phyloP scores from a whole-genome alignment of 208 protist species.

The Leishmania lainsoni region DNA sequence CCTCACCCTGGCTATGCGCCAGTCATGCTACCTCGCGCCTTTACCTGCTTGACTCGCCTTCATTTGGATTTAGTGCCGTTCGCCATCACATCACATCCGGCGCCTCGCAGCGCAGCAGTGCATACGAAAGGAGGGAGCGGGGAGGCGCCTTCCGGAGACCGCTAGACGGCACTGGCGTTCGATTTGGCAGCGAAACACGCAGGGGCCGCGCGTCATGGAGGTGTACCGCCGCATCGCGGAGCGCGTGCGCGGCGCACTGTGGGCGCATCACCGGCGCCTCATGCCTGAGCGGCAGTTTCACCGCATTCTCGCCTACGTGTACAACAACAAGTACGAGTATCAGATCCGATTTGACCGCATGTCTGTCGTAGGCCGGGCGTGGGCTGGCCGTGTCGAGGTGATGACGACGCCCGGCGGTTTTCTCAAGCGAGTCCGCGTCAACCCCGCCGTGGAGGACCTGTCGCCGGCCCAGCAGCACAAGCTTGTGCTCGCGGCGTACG shows the following conservation, averaged over 20 bases:
- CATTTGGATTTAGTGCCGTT: no score
- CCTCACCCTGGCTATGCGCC: neutral
- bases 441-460: slow-evolving; percentile 81
- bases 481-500: slow-evolving; percentile 86
- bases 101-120: neutral
- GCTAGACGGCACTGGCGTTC: slow-evolving; percentile 1
- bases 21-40: neutral
- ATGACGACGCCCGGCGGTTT: slow-evolving; percentile 84
- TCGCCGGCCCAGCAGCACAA: slow-evolving; percentile 56
- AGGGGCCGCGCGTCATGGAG: slow-evolving; percentile 56
- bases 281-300: slow-evolving; percentile 92
- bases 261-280: slow-evolving; percentile 91
- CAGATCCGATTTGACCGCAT: slow-evolving; percentile 92
- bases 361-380: slow-evolving; percentile 82
- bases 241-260: slow-evolving; percentile 87
- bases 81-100: neutral
- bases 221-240: slow-evolving; percentile 90
- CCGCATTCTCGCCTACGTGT: slow-evolving; percentile 92
- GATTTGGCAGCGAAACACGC: neutral
- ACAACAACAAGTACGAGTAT: slow-evolving; percentile 95
- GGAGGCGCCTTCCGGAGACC: neutral
- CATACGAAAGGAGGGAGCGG: neutral
- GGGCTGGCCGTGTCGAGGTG: slow-evolving; percentile 86
- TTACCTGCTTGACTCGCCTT: neutral
- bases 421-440: slow-evolving; percentile 85